Evolutionary conservation across 2,329 filamentous ascomycete genomes (phyloP).

Genomic region (Ophiostoma angusticollis): DNA sequence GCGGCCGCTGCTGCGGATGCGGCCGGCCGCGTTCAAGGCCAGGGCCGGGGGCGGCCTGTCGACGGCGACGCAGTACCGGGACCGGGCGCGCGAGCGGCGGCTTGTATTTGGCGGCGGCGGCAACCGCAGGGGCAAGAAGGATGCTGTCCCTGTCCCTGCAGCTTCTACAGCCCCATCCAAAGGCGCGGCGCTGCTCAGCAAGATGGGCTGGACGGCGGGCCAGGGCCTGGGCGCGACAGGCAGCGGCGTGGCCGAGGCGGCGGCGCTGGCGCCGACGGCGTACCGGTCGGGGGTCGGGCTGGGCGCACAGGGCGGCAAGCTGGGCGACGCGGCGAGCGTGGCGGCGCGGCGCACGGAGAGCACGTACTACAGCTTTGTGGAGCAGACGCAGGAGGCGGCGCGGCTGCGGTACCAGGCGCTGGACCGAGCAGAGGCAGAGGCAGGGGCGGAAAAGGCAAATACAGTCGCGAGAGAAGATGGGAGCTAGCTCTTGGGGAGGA

Average conservation of each 20-base stretch:
- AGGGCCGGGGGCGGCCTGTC: conserved; percentile 10
- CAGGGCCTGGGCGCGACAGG: conserved; percentile 51
- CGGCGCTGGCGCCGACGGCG: conserved; percentile 47
- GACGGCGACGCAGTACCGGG: conserved; percentile 36
- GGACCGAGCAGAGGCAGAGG: conserved; percentile 5
- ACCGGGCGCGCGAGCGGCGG: conserved; percentile 56
- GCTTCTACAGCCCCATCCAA: conserved; percentile 43
- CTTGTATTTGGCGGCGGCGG: conserved; percentile 34
- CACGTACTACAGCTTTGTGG: conserved; percentile 46
- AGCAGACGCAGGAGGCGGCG: conserved; percentile 51
- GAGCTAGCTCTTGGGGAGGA: not conserved
- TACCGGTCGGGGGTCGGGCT: conserved; percentile 58
- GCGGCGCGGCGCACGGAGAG: conserved; percentile 48
- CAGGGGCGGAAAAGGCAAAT: not conserved
- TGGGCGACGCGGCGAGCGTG: conserved; percentile 54
- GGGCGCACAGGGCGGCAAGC: conserved; percentile 54
- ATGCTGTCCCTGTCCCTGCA: conserved; percentile 21
- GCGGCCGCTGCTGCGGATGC: conserved; percentile 10
- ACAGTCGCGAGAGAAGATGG: not conserved
- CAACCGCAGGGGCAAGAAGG: not conserved
- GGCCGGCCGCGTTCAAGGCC: conserved; percentile 3
- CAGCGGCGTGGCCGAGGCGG: conserved; percentile 49
- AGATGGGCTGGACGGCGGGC: conserved; percentile 60
- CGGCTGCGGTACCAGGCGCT: conserved; percentile 39
- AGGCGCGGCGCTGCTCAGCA: conserved; percentile 54